Evolutionary conservation across 2,329 filamentous ascomycete genomes (phyloP).

Genomic region (Westerdykella ornata): DNA sequence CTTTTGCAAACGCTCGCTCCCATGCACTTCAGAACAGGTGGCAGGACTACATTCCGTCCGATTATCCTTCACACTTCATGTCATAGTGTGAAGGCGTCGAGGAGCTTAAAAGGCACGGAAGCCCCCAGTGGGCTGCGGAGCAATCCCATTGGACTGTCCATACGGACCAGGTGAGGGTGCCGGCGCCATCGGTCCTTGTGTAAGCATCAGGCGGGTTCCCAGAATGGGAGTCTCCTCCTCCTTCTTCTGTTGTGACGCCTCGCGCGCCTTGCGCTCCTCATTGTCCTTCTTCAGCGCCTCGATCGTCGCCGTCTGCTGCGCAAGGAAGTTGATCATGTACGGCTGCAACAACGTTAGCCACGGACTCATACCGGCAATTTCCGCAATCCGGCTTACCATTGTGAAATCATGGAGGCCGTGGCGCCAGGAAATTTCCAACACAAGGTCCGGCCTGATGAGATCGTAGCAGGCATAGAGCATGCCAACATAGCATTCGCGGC

Average conservation of each 20-base stretch:
- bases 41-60: background rate
- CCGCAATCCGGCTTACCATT: slow-evolving; percentile 51
- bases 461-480: slow-evolving; percentile 99
- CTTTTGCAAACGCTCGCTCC: too few relatives aligned
- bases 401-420: slow-evolving; percentile 91
- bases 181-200: slow-evolving; percentile 65
- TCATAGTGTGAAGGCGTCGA: too few relatives aligned
- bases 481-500: slow-evolving; percentile 98
- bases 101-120: slow-evolving; percentile 33
- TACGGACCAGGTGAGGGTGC: slow-evolving; percentile 61
- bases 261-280: slow-evolving; percentile 73
- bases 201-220: slow-evolving; percentile 89
- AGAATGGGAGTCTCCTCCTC: slow-evolving; percentile 93
- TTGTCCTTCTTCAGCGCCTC: slow-evolving; percentile 87
- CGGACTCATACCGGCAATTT: background rate
- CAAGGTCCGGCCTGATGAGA: slow-evolving; percentile 83
- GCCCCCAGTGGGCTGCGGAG: slow-evolving; percentile 74
- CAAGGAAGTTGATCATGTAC: slow-evolving; percentile 98
- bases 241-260: slow-evolving; percentile 72
- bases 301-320: slow-evolving; percentile 82
- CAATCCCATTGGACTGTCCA: slow-evolving; percentile 78
- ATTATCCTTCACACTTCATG: background rate
- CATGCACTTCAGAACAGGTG: background rate
- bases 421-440: slow-evolving; percentile 96
- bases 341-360: slow-evolving; percentile 43